These are phyloP conservation scores for Terfezia boudieri DNA, from an alignment of 495 filamentous ascomycete species.

Conservation along the genomic window DNA sequence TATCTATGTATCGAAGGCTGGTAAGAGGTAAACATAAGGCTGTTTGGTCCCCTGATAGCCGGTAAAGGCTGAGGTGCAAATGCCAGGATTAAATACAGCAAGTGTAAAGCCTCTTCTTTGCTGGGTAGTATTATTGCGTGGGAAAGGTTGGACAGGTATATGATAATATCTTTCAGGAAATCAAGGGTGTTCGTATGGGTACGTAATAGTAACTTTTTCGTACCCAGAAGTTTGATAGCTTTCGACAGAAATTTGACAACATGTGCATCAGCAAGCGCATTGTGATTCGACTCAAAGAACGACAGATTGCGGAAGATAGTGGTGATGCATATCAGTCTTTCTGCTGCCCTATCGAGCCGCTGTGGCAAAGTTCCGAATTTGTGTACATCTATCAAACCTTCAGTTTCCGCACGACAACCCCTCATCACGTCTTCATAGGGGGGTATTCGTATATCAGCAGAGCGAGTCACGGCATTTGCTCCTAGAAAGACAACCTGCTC, in stretches of 20 bases:
- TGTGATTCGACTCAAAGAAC: conserved; percentile 55
- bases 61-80: conserved; percentile 59
- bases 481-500: conserved; percentile 60
- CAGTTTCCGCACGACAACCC: conserved; percentile 46
- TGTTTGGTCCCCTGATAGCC: conserved; percentile 27
- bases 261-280: conserved; percentile 41
- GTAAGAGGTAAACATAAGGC: conserved; percentile 56
- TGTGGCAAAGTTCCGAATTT: conserved; percentile 59
- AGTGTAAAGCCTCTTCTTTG: conserved; percentile 65
- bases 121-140: conserved; percentile 60
- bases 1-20: conserved; percentile 65
- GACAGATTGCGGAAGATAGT: conserved; percentile 87
- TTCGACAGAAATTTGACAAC: conserved; percentile 62
- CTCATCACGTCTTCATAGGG: conserved; percentile 77
- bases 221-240: conserved; percentile 69
- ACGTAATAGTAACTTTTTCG: conserved; percentile 65
- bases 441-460: conserved; percentile 54
- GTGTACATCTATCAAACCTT: conserved; percentile 42
- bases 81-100: conserved; percentile 73
- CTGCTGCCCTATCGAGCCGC: conserved; percentile 65
- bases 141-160: conserved; percentile 68
- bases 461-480: conserved; percentile 59
- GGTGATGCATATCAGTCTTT: conserved; percentile 71
- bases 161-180: conserved; percentile 89
- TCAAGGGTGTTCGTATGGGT: conserved; percentile 65